These are phyloP conservation scores for Candida hispaniensis DNA, from an alignment of 805 yeast genomes.

Conservation along the genomic window DNA sequence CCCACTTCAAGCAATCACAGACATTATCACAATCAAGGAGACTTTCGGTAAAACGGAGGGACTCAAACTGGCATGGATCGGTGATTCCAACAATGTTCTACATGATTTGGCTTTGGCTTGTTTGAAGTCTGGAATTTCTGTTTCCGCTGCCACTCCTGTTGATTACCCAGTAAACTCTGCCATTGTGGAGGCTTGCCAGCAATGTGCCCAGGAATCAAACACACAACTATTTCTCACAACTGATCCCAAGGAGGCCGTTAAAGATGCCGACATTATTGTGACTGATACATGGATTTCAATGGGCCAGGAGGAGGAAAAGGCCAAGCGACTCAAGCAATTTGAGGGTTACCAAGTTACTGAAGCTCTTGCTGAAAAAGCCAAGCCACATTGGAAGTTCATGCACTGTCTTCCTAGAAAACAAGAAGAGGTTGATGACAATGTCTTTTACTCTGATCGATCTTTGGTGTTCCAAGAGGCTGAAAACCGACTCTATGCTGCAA, in stretches of 20 bases:
- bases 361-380: constrained; percentile 47
- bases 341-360: constrained; percentile 74
- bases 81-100: constrained; percentile 92
- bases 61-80: constrained; percentile 86
- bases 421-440: constrained; percentile 90
- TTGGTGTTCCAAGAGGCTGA: constrained; percentile 94
- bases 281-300: constrained; percentile 97
- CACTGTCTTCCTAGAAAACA: constrained; percentile 94
- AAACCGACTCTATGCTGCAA: constrained; percentile 90
- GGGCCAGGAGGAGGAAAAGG: constrained; percentile 88
- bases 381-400: constrained; percentile 76
- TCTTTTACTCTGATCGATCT: constrained; percentile 74
- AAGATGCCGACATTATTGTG: constrained; percentile 68
- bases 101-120: constrained; percentile 88
- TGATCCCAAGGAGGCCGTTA: constrained; percentile 66
- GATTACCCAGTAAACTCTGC: constrained; percentile 51
- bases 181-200: constrained; percentile 44
- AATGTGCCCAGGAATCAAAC: constrained; percentile 42
- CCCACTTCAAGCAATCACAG: constrained; percentile 93
- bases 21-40: constrained; percentile 76
- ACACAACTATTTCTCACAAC: constrained; percentile 48
- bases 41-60: constrained; percentile 42
- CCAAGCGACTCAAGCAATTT: constrained; percentile 64
- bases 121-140: constrained; percentile 70
- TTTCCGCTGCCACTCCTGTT: constrained; percentile 75